Evolutionary conservation across 2,329 filamentous ascomycete genomes (phyloP).

Genomic region (Sclerotinia spermophila): DNA sequence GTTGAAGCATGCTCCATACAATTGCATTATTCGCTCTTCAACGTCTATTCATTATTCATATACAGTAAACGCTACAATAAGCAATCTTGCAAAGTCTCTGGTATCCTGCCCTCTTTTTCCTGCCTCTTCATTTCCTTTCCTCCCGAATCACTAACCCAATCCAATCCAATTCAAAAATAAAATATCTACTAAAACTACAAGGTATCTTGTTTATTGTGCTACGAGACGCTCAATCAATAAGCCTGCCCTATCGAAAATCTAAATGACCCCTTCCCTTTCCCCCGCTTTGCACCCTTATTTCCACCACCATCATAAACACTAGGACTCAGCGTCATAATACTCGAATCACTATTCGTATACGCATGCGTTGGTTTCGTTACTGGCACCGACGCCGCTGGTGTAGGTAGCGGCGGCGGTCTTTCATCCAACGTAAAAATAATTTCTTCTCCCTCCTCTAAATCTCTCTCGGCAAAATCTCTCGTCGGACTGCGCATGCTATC

Average conservation of each 20-base stretch:
- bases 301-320: constrained; percentile 9
- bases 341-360: not conserved
- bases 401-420: not conserved
- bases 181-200: not conserved
- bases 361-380: not conserved
- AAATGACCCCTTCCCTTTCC: not conserved
- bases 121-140: not conserved
- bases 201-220: not conserved
- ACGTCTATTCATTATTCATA: not conserved
- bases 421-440: not conserved
- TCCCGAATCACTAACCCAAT: not conserved
- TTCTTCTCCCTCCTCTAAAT: not conserved
- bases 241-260: constrained; percentile 7
- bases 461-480: not conserved
- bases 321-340: constrained; percentile 7
- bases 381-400: not conserved
- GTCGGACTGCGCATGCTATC: not conserved
- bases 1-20: not conserved
- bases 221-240: constrained; percentile 6
- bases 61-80: not conserved
- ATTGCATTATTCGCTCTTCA: not conserved
- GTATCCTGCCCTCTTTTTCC: not conserved
- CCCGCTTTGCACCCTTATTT: not conserved
- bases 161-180: not conserved
- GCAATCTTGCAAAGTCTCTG: not conserved